These are phyloP conservation scores for Trichosanthes cucumerina DNA, from an alignment of 306 rosid species.

Conservation along the genomic window DNA sequence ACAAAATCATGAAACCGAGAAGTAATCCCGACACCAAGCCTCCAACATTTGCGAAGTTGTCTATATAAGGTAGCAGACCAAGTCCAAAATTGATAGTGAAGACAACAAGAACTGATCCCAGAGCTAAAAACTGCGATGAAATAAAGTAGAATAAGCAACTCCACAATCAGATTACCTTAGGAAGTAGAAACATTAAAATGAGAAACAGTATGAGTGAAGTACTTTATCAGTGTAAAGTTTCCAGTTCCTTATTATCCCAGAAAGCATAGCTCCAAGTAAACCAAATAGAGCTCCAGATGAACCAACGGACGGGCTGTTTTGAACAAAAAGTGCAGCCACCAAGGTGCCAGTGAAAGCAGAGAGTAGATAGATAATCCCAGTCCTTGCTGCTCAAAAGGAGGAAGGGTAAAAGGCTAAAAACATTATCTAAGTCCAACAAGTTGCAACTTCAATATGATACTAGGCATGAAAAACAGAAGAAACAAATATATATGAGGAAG, in stretches of 20 bases:
- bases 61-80: conserved; percentile 70
- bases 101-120: conserved; percentile 40
- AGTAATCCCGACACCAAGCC: conserved; percentile 83
- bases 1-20: conserved; percentile 57
- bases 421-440: not conserved
- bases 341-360: conserved; percentile 67
- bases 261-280: conserved; percentile 68
- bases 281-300: conserved; percentile 78
- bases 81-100: conserved; percentile 49
- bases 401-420: not conserved
- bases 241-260: conserved; percentile 63
- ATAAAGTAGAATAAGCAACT: conserved; percentile 8
- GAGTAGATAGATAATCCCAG: conserved; percentile 59
- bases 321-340: conserved; percentile 80
- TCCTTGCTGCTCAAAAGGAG: conserved; percentile 47
- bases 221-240: conserved; percentile 59
- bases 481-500: not conserved
- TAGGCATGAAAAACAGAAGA: not conserved
- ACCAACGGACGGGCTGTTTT: conserved; percentile 52
- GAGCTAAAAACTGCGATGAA: conserved; percentile 48
- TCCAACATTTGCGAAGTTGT: conserved; percentile 70
- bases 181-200: not conserved
- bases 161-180: conserved; percentile 8
- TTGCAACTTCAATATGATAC: not conserved
- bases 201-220: conserved; percentile 12